These are phyloP conservation scores for Dictyophora rubrovolvata DNA, from an alignment of 768 basidiomycete species.

Conservation along the genomic window DNA sequence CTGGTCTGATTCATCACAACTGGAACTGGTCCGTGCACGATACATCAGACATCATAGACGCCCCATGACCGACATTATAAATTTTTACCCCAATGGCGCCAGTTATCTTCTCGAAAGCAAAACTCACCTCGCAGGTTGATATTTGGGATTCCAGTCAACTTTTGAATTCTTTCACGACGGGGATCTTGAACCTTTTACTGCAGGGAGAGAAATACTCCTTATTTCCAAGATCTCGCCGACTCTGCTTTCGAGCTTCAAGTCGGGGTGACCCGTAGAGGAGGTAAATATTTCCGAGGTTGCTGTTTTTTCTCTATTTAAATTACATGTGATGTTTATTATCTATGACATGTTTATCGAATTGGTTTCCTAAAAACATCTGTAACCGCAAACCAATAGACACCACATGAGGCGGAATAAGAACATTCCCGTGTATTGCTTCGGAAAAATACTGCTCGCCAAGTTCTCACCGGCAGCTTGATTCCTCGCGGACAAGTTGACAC, in stretches of 20 bases:
- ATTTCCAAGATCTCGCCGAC: constrained; percentile 6
- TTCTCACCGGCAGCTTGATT: no score
- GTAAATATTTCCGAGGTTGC: no score
- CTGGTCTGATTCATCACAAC: not conserved
- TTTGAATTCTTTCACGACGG: not conserved
- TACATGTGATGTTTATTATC: no score
- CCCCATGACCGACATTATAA: not conserved
- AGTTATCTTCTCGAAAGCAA: not conserved
- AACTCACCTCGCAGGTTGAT: constrained; percentile 9
- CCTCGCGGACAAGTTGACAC: no score
- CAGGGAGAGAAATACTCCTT: constrained; percentile 3
- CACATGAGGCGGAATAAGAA: no score
- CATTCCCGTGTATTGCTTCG: no score
- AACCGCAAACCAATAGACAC: no score
- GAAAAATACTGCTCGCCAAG: no score
- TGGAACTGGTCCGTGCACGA: not conserved
- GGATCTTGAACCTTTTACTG: constrained; percentile 10
- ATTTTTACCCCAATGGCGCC: not conserved
- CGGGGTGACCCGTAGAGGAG: constrained; percentile 6
- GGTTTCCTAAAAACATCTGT: no score
- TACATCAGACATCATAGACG: not conserved
- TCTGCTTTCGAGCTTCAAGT: not conserved
- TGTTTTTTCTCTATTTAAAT: not conserved
- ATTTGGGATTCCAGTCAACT: constrained; percentile 2
- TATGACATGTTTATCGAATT: no score